Evolutionary conservation across 805 yeast species (phyloP).

Genomic region (Pichia gijzeniarum): DNA sequence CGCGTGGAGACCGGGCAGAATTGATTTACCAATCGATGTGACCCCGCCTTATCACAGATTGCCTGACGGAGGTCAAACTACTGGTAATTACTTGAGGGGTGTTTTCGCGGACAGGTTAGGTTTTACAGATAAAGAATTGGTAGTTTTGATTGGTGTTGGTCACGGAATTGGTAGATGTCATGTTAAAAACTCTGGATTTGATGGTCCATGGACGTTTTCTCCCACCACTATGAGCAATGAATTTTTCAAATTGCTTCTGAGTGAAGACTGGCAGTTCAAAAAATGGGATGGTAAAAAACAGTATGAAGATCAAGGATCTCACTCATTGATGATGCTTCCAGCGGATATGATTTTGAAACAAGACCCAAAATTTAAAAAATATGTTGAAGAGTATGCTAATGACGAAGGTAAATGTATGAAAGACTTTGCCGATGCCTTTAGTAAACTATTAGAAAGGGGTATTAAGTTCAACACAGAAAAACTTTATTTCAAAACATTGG

Average conservation of each 20-base stretch:
- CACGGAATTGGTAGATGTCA: slow-evolving; percentile 46
- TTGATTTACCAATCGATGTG: slow-evolving; percentile 28
- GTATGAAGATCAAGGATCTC: slow-evolving; percentile 54
- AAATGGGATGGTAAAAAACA: slow-evolving; percentile 59
- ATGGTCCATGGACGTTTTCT: slow-evolving; percentile 86
- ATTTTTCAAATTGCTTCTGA: slow-evolving; percentile 49
- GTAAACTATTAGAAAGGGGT: slow-evolving; percentile 63
- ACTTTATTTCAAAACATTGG: slow-evolving; percentile 57
- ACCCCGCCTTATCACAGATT: slow-evolving; percentile 45
- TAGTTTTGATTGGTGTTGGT: slow-evolving; percentile 40
- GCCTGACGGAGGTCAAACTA: slow-evolving; percentile 43
- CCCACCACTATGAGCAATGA: slow-evolving; percentile 73
- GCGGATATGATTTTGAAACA: slow-evolving; percentile 49
- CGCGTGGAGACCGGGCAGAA: slow-evolving; percentile 50
- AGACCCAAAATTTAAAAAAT: slow-evolving; percentile 39
- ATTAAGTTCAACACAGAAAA: slow-evolving; percentile 45
- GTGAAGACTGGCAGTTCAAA: slow-evolving; percentile 53
- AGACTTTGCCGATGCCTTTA: slow-evolving; percentile 42
- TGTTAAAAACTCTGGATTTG: slow-evolving; percentile 61
- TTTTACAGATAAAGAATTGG: slow-evolving; percentile 41
- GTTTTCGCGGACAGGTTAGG: slow-evolving; percentile 41
- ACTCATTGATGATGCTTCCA: slow-evolving; percentile 52
- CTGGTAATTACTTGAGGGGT: slow-evolving; percentile 37
- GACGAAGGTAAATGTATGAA: slow-evolving; percentile 44
- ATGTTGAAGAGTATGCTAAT: slow-evolving; percentile 42